phyloP scores from a whole-genome alignment of 306 rosid genomes.

The Geum urbanum region DNA sequence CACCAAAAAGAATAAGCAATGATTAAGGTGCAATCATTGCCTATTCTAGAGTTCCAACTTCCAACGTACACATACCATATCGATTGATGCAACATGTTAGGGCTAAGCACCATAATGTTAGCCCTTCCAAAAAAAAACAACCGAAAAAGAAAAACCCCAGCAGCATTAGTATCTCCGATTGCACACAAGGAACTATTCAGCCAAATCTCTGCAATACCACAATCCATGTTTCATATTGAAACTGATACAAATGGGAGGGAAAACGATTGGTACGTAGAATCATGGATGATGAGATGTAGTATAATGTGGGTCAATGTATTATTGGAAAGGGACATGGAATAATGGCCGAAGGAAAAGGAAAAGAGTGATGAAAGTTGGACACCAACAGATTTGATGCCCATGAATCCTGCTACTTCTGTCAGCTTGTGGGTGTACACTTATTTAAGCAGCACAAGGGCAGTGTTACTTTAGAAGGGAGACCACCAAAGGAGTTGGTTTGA shows the following conservation, averaged over 20 bases:
- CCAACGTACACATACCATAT: background rate
- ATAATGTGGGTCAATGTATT: background rate
- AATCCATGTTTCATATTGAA: background rate
- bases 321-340: background rate
- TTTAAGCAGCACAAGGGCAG: background rate
- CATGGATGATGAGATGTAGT: background rate
- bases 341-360: background rate
- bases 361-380: background rate
- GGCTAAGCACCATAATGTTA: too few relatives aligned
- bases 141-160: too few relatives aligned
- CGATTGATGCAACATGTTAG: background rate
- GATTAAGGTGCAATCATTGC: background rate
- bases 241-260: background rate
- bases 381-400: background rate
- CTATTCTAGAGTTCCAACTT: background rate
- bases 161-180: too few relatives aligned
- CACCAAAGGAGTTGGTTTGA: slow-evolving; percentile 2
- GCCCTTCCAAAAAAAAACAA: too few relatives aligned
- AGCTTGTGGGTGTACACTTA: background rate
- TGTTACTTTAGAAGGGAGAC: background rate
- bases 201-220: background rate
- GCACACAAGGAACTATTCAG: too few relatives aligned
- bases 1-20: background rate
- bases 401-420: background rate
- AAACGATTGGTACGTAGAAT: background rate